Evolutionary conservation across 192 early-diverging fungal genomes (phyloP), one percentile per base, ranked within the genome.

Genomic region (Linnemannia schmuckeri): DNA sequence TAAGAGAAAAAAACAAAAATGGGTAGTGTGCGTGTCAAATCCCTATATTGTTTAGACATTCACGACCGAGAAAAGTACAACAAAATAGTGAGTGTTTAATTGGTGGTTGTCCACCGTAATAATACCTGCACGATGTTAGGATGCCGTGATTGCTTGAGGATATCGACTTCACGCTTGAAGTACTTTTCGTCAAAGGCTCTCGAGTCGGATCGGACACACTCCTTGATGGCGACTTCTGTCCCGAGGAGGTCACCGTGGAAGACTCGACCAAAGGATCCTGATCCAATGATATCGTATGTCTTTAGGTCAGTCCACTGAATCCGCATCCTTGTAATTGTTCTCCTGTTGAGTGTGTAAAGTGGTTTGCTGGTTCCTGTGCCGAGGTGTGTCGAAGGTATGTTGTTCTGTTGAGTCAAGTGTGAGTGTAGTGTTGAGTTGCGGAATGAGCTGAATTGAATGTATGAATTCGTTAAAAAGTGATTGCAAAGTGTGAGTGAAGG

Each of bases 111-210:
- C 27, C 30, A 35, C 13, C 5, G 41, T n/a, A 75, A 17, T 42
- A 40, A 12, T 70, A 87, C 85, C 79, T 87, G 85, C 2, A 87
- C 85, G 49, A 87, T 87, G 42, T 87, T 87, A 38, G 85, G 85
- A 55, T 87, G 85, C 38, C 85, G 76, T 20, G 79, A 72, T 73
- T 81, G 72, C 42, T 81, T 81, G 20, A 87, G 74, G 12, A 87
- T 87, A 40, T 87, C 76, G 17, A 87, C 85, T 49, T 87, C 85
- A 8, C 85, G 85, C 55, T 81, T 87, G 52, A 78, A 87, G 72
- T 87, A 87, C 68, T 87, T 87, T 77, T 87, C 85, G 70, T 87
- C 85, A 81, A 87, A 87, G 24, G 85, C 85, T 20, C 63, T 74
- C 35, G 85, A 87, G 20, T 87, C 71, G 47, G 79, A 81, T 40